Evolutionary conservation across 2,329 filamentous ascomycete genomes (phyloP).

Genomic region (Myriangium duriaei): DNA sequence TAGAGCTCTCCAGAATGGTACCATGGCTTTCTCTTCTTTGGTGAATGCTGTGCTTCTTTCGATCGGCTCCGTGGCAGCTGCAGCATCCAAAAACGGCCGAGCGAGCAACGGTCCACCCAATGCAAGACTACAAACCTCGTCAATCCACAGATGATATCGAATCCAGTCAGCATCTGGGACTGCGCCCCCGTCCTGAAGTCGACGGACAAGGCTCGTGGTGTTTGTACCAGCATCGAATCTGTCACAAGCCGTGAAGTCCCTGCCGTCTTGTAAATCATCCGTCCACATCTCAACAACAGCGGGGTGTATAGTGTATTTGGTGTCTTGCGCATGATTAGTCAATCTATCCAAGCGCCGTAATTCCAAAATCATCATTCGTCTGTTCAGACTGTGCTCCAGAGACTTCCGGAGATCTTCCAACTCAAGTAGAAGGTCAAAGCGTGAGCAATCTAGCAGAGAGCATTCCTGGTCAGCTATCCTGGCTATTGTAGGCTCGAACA

Average conservation of each 20-base stretch:
- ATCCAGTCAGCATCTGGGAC: slow-evolving; percentile 14
- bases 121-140: slow-evolving; percentile 10
- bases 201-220: slow-evolving; percentile 6
- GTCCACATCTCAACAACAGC: slow-evolving; percentile 19
- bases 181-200: slow-evolving; percentile 13
- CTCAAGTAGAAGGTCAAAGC: slow-evolving; percentile 26
- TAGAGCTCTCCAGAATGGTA: not conserved
- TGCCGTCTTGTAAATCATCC: slow-evolving; percentile 18
- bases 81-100: slow-evolving; percentile 10
- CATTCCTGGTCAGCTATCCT: slow-evolving; percentile 22
- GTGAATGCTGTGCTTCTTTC: not conserved
- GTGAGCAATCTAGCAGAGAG: slow-evolving; percentile 18
- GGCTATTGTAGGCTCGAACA: slow-evolving; percentile 21
- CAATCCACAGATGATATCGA: slow-evolving; percentile 12
- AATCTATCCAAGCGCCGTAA: slow-evolving; percentile 21
- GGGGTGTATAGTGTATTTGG: slow-evolving; percentile 14
- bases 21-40: not conserved
- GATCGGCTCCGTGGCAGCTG: slow-evolving; percentile 2
- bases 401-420: slow-evolving; percentile 21
- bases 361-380: slow-evolving; percentile 22
- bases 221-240: slow-evolving; percentile 16
- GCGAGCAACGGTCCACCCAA: slow-evolving; percentile 9
- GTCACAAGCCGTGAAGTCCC: slow-evolving; percentile 24
- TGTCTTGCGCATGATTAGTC: slow-evolving; percentile 13
- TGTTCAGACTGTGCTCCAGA: slow-evolving; percentile 19